A percentile compares a stretch with the other conserved stretches of the same genome.
Conservation (phyloP, 2,329 filamentous ascomycete species). For the Fusarium chuoi region DNA sequence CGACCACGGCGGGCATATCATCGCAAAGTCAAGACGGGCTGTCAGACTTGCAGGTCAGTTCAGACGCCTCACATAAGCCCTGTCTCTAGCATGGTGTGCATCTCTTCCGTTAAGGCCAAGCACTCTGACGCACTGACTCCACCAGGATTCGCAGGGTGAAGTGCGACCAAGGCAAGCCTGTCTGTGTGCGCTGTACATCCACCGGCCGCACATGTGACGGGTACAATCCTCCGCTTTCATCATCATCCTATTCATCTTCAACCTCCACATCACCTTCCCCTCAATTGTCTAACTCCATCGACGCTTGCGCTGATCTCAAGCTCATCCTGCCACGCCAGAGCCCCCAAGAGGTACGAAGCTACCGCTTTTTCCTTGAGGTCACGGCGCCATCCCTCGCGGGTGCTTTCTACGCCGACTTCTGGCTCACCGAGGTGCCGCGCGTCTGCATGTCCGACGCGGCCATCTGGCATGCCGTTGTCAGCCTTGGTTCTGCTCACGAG, state of each 20-base stretch:
- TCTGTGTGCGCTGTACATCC: slow-evolving; percentile 3
- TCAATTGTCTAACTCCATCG: accelerated
- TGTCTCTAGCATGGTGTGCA: too few relatives aligned
- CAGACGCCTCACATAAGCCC: neutral
- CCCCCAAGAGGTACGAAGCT: slow-evolving; percentile 1
- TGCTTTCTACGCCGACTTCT: slow-evolving; percentile 15
- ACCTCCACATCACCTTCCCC: neutral
- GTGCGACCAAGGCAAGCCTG: neutral
- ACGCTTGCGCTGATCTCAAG: neutral
- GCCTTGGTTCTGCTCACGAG: slow-evolving; percentile 13
- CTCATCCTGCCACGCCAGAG: neutral
- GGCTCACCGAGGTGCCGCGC: neutral
- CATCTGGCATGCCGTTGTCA: slow-evolving; percentile 25
- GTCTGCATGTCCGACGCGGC: slow-evolving; percentile 10
- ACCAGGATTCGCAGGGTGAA: neutral
- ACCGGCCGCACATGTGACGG: slow-evolving; percentile 19
- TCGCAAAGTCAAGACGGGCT: neutral
- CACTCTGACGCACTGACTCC: neutral
- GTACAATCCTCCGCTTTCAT: neutral
- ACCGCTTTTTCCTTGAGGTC: slow-evolving; percentile 2
- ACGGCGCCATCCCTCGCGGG: slow-evolving; percentile 3
- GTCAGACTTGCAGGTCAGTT: neutral
- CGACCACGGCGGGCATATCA: neutral
- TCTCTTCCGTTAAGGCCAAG: neutral
- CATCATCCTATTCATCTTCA: neutral